Evolutionary conservation across 345 rosid species (phyloP).

Genomic region (Passiflora organensis): DNA sequence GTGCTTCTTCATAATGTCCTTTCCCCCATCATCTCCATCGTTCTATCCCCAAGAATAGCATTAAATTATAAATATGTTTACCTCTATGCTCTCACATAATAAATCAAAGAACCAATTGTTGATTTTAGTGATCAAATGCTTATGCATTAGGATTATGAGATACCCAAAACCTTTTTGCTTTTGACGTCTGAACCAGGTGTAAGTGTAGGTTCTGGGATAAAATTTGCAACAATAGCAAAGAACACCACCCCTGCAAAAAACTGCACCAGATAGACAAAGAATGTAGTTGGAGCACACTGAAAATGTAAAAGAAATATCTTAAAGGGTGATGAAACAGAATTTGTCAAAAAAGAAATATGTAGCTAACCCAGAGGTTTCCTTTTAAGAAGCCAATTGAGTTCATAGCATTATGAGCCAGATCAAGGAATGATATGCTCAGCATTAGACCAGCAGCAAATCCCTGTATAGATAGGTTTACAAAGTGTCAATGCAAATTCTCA

Average conservation of each 20-base stretch:
- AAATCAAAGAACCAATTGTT: slow-evolving; percentile 3
- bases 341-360: slow-evolving; percentile 16
- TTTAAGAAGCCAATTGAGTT: slow-evolving; percentile 93
- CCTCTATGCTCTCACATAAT: slow-evolving; percentile 17
- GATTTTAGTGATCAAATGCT: background rate
- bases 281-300: background rate
- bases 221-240: slow-evolving; percentile 72
- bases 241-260: slow-evolving; percentile 90
- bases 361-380: slow-evolving; percentile 92
- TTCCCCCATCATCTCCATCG: slow-evolving; percentile 63
- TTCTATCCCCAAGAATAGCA: slow-evolving; percentile 47
- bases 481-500: background rate
- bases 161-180: slow-evolving; percentile 58
- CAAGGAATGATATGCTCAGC: slow-evolving; percentile 96
- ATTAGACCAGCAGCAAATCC: slow-evolving; percentile 98
- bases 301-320: slow-evolving; percentile 1
- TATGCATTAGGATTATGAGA: slow-evolving; percentile 11
- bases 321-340: slow-evolving; percentile 2
- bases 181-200: slow-evolving; percentile 54
- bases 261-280: slow-evolving; percentile 42
- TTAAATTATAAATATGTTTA: slow-evolving; percentile 6
- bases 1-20: slow-evolving; percentile 80
- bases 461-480: slow-evolving; percentile 40
- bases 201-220: slow-evolving; percentile 86
- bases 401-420: slow-evolving; percentile 94